Conservation (phyloP, 345 rosid genomes). For the Raphanus raphanistrum region DNA sequence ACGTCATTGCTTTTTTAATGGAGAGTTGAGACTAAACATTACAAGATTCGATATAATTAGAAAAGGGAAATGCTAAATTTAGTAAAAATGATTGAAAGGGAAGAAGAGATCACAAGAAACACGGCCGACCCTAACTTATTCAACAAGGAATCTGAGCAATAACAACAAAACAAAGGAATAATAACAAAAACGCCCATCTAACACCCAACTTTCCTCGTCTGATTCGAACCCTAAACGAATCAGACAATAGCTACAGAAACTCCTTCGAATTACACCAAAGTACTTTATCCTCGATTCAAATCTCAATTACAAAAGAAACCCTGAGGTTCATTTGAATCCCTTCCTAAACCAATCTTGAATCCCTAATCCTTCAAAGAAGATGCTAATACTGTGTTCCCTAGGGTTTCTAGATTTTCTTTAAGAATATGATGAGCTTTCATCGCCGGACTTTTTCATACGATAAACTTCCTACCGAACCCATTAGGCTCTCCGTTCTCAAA, state of each 20-base stretch:
- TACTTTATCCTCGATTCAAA: conserved; percentile 19
- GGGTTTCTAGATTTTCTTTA: conserved; percentile 19
- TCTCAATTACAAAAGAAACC: not conserved
- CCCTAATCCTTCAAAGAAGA: conserved; percentile 14
- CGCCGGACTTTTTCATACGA: conserved; percentile 47
- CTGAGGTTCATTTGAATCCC: conserved; percentile 16
- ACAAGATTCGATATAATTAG: conserved; percentile 30
- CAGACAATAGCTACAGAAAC: conserved; percentile 25
- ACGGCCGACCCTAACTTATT: conserved; percentile 38
- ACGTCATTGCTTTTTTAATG: not conserved
- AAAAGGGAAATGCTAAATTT: conserved; percentile 7
- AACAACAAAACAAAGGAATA: conserved; percentile 27
- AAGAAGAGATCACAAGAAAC: conserved; percentile 32
- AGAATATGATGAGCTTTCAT: conserved; percentile 41
- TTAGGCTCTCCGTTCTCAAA: conserved; percentile 75
- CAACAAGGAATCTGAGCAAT: conserved; percentile 29
- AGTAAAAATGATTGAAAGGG: conserved; percentile 24
- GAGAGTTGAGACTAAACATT: conserved; percentile 6
- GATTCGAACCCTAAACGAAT: conserved; percentile 34
- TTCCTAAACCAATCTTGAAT: conserved; percentile 19
- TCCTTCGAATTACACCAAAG: conserved; percentile 8
- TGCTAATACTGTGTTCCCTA: not conserved
- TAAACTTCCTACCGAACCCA: conserved; percentile 65
- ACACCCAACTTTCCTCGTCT: conserved; percentile 20
- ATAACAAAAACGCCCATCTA: conserved; percentile 7